Evolutionary conservation across 768 basidiomycete genomes (phyloP), one percentile per base, ranked within the genome.

Genomic region (Leccinum rimulosum): DNA sequence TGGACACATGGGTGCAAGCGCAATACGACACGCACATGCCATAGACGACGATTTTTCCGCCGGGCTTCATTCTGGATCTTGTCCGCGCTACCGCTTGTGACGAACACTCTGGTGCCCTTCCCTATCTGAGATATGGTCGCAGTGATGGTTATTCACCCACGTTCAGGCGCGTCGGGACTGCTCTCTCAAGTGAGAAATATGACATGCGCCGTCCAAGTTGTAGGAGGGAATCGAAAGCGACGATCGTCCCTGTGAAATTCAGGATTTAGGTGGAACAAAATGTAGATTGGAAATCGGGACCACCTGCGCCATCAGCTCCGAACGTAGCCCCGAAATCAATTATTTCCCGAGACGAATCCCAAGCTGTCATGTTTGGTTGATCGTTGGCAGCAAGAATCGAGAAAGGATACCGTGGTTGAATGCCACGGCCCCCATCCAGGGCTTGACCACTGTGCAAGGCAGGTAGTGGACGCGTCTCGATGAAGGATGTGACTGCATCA

Each of bases 141-240:
- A 7, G n/a, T 11, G 10, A 59, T 27, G 22, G 49, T 54, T n/a
- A 64, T 80, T 55, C 64, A 89, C 89, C 70, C 74, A 11, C 77
- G 76, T 74, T 92, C 90, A 3, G 91, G 91, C 0, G 81, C 84
- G 15, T 82, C 76, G 2, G 84, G 85, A 60, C 83, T 74, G 28
- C 69, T 77, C 63, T 87, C 79, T 91, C 91, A 93, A 2, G 79
- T 79, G n/a, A 93, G 77, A 70, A 93, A 90, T 28, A 93, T 89
- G 38, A 90, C 27, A 93, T 89, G 38, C 87, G 84, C 61, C 79
- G 25, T 25, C 3, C 25, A 25, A 25, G 80, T 48, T 79, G 71
- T 14, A 92, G 68, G 6, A 92, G 77, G 0, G 79, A 65, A 63
- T 91, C 91, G 19, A 87, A 78, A 2, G 84, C 85, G 25, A 91